Percentiles rank a stretch among this genome's conserved stretches.
These are phyloP conservation scores for Coleophoma eucalyptorum DNA, from an alignment of 2,329 filamentous ascomycete genomes.

Conservation along the genomic window DNA sequence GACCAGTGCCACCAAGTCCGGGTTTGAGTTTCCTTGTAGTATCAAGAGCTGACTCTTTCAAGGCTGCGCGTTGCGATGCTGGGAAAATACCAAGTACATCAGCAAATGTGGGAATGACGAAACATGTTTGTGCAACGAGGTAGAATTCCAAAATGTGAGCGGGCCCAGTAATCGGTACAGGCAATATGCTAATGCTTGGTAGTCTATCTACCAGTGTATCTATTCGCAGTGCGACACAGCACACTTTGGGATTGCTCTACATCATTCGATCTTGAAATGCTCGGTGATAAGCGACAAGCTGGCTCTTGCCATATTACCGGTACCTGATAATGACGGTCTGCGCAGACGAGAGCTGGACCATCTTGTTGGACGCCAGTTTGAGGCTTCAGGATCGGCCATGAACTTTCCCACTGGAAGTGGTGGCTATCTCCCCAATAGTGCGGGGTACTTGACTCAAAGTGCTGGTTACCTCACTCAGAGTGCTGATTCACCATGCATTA, in stretches of 20 bases:
- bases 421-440: slow-evolving; percentile 11
- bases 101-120: slow-evolving; percentile 24
- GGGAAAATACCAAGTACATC: slow-evolving; percentile 31
- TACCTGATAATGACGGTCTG: slow-evolving; percentile 24
- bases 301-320: slow-evolving; percentile 14
- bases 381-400: slow-evolving; percentile 13
- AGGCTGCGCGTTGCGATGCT: slow-evolving; percentile 28
- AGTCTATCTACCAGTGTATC: slow-evolving; percentile 31
- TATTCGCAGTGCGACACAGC: slow-evolving; percentile 31
- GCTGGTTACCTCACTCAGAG: slow-evolving; percentile 5
- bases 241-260: slow-evolving; percentile 28
- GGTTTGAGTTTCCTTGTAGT: background rate
- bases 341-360: slow-evolving; percentile 24
- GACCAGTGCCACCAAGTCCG: slow-evolving; percentile 3
- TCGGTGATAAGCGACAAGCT: slow-evolving; percentile 14
- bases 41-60: background rate
- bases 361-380: slow-evolving; percentile 13
- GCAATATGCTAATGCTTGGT: background rate
- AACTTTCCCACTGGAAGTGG: slow-evolving; percentile 15
- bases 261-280: slow-evolving; percentile 27
- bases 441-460: slow-evolving; percentile 4
- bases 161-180: background rate
- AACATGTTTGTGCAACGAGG: slow-evolving; percentile 27
- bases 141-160: slow-evolving; percentile 27
- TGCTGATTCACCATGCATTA: background rate